Evolutionary conservation across 306 rosid species (phyloP).

Genomic region (Gillenia trifoliata): DNA sequence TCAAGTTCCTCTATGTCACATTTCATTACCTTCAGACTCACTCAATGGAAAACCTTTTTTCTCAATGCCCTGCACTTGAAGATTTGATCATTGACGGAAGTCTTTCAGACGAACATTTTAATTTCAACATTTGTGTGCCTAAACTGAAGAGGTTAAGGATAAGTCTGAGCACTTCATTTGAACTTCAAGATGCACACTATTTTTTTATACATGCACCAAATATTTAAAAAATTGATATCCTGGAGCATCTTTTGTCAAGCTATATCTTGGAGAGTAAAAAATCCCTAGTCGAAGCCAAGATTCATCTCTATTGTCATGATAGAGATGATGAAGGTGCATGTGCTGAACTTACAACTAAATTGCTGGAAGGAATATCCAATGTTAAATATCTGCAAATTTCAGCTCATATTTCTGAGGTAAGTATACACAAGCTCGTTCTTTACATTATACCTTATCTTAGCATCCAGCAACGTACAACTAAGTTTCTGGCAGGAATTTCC

Average conservation of each 20-base stretch:
- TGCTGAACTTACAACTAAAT: no score
- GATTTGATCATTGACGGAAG: neutral
- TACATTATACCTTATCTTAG: no score
- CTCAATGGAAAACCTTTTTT: neutral
- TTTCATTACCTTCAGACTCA: neutral
- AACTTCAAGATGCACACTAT: no score
- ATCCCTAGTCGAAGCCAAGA: neutral
- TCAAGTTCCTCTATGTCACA: no score
- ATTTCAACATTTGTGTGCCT: neutral
- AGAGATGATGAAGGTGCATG: no score
- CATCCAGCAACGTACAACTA: no score
- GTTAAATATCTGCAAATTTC: neutral
- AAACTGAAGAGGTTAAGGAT: neutral
- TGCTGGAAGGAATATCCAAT: neutral
- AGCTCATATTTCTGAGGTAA: neutral
- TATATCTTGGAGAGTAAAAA: neutral
- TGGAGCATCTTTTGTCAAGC: neutral
- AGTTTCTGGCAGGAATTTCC: no score
- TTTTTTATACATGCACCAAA: neutral
- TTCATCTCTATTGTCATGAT: neutral
- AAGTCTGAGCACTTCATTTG: neutral
- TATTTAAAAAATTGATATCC: neutral
- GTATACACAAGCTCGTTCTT: no score
- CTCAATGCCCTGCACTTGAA: neutral
- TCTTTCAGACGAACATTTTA: no score